These are phyloP conservation scores for Hypomontagnella monticulosa DNA, from an alignment of 495 filamentous ascomycete genomes.

Conservation along the genomic window DNA sequence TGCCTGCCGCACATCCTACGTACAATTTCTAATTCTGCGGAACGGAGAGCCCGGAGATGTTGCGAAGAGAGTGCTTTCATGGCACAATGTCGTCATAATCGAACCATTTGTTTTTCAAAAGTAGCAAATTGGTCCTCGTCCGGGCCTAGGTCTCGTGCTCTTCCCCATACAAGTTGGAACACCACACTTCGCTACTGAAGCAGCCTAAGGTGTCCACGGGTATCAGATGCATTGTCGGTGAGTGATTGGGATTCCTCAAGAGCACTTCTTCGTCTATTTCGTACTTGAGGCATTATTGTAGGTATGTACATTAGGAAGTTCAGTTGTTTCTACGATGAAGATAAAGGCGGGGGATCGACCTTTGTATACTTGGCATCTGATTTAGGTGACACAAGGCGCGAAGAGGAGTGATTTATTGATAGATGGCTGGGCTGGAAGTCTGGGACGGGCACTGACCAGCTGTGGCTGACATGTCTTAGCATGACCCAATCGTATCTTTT, in stretches of 20 bases:
- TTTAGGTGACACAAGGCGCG: background rate
- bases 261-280: too few species aligned
- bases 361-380: constrained; percentile 20
- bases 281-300: too few species aligned
- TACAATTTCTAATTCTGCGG: constrained; percentile 24
- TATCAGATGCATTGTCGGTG: too few species aligned
- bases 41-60: constrained; percentile 9
- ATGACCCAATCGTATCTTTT: constrained; percentile 22
- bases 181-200: background rate
- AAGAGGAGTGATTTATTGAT: background rate
- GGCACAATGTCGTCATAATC: constrained; percentile 33
- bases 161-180: too few species aligned
- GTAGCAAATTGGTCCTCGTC: background rate
- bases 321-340: too few species aligned
- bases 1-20: background rate
- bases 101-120: constrained; percentile 25
- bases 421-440: background rate
- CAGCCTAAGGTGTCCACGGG: background rate
- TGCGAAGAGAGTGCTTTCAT: constrained; percentile 13
- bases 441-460: constrained; percentile 1
- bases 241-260: too few species aligned
- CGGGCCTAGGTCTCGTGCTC: too few species aligned
- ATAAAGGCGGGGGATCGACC: constrained; percentile 20
- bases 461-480: constrained; percentile 20
- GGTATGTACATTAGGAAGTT: too few species aligned